phyloP scores from a whole-genome alignment of 2,329 filamentous ascomycete species.

The Leptosphaerulina australis region DNA sequence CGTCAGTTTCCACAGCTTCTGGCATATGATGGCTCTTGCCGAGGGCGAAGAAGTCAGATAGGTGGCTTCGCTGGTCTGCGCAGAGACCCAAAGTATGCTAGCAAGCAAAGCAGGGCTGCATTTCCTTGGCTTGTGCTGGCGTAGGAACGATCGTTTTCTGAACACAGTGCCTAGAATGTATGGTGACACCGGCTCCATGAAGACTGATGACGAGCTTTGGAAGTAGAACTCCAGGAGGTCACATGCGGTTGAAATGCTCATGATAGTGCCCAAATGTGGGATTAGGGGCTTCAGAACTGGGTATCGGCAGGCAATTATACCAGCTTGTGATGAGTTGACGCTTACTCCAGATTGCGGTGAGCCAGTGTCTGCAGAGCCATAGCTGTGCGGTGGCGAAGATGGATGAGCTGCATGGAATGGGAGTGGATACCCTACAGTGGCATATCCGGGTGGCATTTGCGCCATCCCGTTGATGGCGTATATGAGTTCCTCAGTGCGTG shows the following conservation, averaged over 20 bases:
- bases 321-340: conserved; percentile 42
- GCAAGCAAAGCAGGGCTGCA: conserved; percentile 86
- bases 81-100: conserved; percentile 94
- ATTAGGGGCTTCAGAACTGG: conserved; percentile 83
- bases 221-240: conserved; percentile 92
- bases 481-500: conserved; percentile 44
- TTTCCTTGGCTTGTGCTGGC: conserved; percentile 77
- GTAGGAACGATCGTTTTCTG: conserved; percentile 84
- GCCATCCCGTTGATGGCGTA: conserved; percentile 48
- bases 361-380: conserved; percentile 45
- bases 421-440: conserved; percentile 42
- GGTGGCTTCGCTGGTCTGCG: conserved; percentile 86
- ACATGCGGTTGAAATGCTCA: conserved; percentile 80
- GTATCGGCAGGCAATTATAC: conserved; percentile 62
- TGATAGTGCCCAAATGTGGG: conserved; percentile 78
- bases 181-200: conserved; percentile 86
- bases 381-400: conserved; percentile 44
- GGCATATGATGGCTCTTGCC: conserved; percentile 80
- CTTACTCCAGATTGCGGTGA: conserved; percentile 46
- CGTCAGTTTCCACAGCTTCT: conserved; percentile 84
- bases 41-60: conserved; percentile 83
- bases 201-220: conserved; percentile 82
- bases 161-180: conserved; percentile 90
- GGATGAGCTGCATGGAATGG: conserved; percentile 41
- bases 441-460: conserved; percentile 40